A percentile compares a stretch with the other conserved stretches of the same genome.
phyloP scores from a whole-genome alignment of 2,329 filamentous ascomycete species.

The Trichoderma aggressivum region DNA sequence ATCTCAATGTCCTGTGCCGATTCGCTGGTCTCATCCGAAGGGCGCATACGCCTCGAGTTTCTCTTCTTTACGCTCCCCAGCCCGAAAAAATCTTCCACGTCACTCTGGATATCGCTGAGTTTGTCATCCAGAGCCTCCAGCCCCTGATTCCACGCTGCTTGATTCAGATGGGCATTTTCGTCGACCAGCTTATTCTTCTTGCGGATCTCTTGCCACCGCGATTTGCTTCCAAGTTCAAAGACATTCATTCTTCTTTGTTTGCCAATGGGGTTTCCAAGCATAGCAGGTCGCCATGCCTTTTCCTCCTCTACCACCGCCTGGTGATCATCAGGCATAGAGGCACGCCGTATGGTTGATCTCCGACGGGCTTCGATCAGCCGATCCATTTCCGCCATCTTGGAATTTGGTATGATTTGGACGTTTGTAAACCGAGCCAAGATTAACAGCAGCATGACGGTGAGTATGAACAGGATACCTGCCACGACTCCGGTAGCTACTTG shows the following conservation, averaged over 20 bases:
- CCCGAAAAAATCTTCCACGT: constrained; percentile 32
- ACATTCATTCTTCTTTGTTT: constrained; percentile 67
- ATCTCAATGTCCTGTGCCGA: constrained; percentile 32
- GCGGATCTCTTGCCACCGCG: constrained; percentile 70
- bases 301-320: constrained; percentile 47
- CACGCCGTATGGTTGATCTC: constrained; percentile 45
- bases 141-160: constrained; percentile 35
- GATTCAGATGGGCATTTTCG: constrained; percentile 36
- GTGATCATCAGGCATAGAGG: constrained; percentile 38
- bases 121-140: constrained; percentile 38
- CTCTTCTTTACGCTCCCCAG: constrained; percentile 27
- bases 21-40: constrained; percentile 31
- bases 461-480: constrained; percentile 61
- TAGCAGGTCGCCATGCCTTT: constrained; percentile 63
- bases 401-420: constrained; percentile 66
- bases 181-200: constrained; percentile 57
- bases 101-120: constrained; percentile 34
- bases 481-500: constrained; percentile 66
- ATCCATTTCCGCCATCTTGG: constrained; percentile 54
- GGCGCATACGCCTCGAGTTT: constrained; percentile 24
- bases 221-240: constrained; percentile 65
- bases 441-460: constrained; percentile 61
- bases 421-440: constrained; percentile 63
- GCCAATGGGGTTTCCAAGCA: constrained; percentile 69
- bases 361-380: constrained; percentile 48